Conservation (phyloP, 2,329 filamentous ascomycete species). For the Ilyonectria robusta region DNA sequence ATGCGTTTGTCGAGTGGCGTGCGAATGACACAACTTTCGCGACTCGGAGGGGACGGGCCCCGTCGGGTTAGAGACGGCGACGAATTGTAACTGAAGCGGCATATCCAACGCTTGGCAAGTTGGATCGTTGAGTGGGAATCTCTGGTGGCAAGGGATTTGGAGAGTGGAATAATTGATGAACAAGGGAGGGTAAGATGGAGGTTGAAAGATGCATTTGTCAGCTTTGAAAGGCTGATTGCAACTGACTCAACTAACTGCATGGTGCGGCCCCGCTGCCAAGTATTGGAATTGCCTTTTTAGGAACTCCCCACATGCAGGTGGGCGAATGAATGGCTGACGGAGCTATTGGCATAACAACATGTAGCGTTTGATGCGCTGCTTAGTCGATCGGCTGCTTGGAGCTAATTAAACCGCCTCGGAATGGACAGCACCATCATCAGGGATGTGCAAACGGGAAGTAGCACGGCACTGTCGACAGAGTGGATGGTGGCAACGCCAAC, state of each 20-base stretch:
- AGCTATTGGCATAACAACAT: too few species aligned
- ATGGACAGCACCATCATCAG: too few species aligned
- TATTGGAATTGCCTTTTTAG: conserved; percentile 7
- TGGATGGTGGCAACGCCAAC: too few species aligned
- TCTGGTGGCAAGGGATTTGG: not conserved
- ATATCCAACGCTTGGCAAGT: not conserved
- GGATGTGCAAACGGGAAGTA: too few species aligned
- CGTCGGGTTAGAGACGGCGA: conserved; percentile 18
- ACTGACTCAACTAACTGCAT: not conserved
- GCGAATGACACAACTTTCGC: conserved; percentile 17
- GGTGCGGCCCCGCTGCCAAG: not conserved
- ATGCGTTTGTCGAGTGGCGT: conserved; percentile 22
- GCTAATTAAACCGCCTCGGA: too few species aligned
- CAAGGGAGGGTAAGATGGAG: not conserved
- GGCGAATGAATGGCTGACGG: too few species aligned
- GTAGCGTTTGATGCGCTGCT: too few species aligned
- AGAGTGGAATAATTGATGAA: not conserved
- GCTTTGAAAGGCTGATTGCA: not conserved
- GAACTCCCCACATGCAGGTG: not conserved
- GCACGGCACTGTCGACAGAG: too few species aligned
- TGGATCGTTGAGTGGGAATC: not conserved
- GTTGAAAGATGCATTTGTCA: conserved; percentile 6
- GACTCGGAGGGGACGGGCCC: not conserved
- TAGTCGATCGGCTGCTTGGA: too few species aligned
- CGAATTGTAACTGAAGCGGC: conserved; percentile 21